Base-by-base conservation (phyloP, 768 basidiomycete genomes). In the Rhodosporidiobolus odoratus region DNA sequence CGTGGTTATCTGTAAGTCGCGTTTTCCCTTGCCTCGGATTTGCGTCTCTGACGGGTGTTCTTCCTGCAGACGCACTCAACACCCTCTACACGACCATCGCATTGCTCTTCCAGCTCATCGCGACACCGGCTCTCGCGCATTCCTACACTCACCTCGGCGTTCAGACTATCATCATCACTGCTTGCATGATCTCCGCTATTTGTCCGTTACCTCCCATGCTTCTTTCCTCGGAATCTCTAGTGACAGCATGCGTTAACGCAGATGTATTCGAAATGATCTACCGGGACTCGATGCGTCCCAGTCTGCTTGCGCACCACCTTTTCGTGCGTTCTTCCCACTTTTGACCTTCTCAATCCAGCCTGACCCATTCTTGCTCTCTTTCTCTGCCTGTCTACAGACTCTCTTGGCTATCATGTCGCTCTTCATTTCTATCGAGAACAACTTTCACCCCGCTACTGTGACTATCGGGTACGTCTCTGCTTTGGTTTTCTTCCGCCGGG, bases 351-450 rank as follows among this genome's bases (percentile, higher is more conserved):
- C 58, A 17, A 17, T 30, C 9, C 58, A 3, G 5, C 37, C 37
- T 21, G 19, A 6, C 37, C 25, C 27, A 23, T 43, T 27, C 4
- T 21, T 45, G 45, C 30, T 32, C 45, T n/a, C 45, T 2, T 25
- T 9, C 21, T 19, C 7, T 2, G 25, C 8, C 23, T n/a, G 5
- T 5, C 30, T n/a, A n/a, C 32, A 61, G 59, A 61, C 59, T 9
- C 34, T 61, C 21, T 45, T 61, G 17, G 59, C 59, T 25, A 61
- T 61, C 59, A 34, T 34, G 9, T 61, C 59, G 21, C 59, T 61
- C 32, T 61, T 32, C 23, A 12, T 48, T 15, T 4, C 59, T 8
- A 43, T 61, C 21, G 59, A 61, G 59, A 5, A 48, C n/a, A 61
- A 32, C 45, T 61, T 9, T 45, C 59, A 61, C 10, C 59, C 59